These are phyloP conservation scores for Physocladia obscura DNA, from an alignment of 192 early-diverging fungal species.

Conservation along the genomic window DNA sequence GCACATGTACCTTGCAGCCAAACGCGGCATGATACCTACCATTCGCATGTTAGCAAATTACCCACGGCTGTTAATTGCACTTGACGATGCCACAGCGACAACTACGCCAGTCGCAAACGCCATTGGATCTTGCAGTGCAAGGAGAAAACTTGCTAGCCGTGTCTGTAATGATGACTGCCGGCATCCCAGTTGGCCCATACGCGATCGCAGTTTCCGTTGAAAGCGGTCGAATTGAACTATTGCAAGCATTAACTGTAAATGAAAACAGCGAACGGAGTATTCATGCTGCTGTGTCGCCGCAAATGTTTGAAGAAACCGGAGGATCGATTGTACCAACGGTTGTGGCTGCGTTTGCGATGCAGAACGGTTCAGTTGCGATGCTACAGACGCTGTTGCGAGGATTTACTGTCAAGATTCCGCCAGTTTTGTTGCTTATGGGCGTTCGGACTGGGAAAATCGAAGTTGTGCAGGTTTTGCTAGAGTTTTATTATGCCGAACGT, in stretches of 20 bases:
- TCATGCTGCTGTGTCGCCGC: background rate
- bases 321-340: slow-evolving; percentile 2
- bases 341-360: slow-evolving; percentile 7
- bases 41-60: background rate
- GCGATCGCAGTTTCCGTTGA: slow-evolving; percentile 12
- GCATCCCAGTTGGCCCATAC: slow-evolving; percentile 2
- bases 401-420: background rate
- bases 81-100: background rate
- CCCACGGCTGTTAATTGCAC: no score
- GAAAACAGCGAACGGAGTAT: background rate
- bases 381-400: background rate
- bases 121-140: slow-evolving; percentile 14
- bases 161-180: background rate
- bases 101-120: background rate
- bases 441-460: background rate
- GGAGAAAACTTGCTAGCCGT: slow-evolving; percentile 5
- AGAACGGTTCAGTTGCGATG: slow-evolving; percentile 7
- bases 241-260: background rate
- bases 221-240: background rate
- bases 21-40: background rate
- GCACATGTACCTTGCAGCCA: slow-evolving; percentile 21
- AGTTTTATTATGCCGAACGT: background rate
- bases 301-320: background rate
- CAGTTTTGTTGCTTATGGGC: slow-evolving; percentile 15
- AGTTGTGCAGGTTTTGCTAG: background rate